A percentile compares a stretch with the other conserved stretches of the same genome.
These are phyloP conservation scores for Sporothrix variecibatus DNA, from an alignment of 2,329 filamentous ascomycete species.

Conservation along the genomic window DNA sequence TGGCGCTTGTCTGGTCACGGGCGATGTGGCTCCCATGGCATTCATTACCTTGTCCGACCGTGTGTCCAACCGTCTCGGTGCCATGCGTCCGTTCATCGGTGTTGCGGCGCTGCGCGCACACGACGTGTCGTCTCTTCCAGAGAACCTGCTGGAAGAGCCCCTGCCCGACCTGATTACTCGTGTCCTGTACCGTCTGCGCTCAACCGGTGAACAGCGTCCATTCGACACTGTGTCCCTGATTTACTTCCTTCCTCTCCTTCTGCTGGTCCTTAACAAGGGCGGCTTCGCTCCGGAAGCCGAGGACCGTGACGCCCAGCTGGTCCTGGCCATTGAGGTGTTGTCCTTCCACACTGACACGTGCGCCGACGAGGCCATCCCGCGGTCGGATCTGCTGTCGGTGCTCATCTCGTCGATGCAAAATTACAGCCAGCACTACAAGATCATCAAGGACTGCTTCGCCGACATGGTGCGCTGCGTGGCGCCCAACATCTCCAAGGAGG, in stretches of 20 bases:
- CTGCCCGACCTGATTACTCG: slow-evolving; percentile 82
- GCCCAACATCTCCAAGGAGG: slow-evolving; percentile 71
- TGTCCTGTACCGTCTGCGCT: slow-evolving; percentile 85
- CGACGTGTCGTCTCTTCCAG: slow-evolving; percentile 70
- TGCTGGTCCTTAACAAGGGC: slow-evolving; percentile 75
- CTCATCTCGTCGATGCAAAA: slow-evolving; percentile 82
- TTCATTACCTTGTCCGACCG: slow-evolving; percentile 80
- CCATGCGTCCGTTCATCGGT: slow-evolving; percentile 79
- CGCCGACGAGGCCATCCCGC: slow-evolving; percentile 72
- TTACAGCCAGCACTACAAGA: slow-evolving; percentile 91
- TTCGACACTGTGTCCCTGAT: slow-evolving; percentile 86
- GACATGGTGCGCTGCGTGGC: slow-evolving; percentile 84
- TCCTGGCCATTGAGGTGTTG: slow-evolving; percentile 84
- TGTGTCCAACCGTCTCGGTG: slow-evolving; percentile 71
- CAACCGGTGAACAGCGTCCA: slow-evolving; percentile 88
- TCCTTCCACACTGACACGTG: slow-evolving; percentile 85
- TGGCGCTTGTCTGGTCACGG: slow-evolving; percentile 79
- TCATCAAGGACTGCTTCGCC: slow-evolving; percentile 87
- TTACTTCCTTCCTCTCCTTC: slow-evolving; percentile 81
- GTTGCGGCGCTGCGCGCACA: slow-evolving; percentile 81
- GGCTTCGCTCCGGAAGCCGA: slow-evolving; percentile 74
- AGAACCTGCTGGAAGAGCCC: slow-evolving; percentile 74
- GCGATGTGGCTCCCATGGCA: slow-evolving; percentile 73
- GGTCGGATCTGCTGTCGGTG: slow-evolving; percentile 68
- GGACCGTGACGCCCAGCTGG: slow-evolving; percentile 84